Conservation (phyloP, 202 grass and related monocot genomes). For the Saccharum hybrid region DNA sequence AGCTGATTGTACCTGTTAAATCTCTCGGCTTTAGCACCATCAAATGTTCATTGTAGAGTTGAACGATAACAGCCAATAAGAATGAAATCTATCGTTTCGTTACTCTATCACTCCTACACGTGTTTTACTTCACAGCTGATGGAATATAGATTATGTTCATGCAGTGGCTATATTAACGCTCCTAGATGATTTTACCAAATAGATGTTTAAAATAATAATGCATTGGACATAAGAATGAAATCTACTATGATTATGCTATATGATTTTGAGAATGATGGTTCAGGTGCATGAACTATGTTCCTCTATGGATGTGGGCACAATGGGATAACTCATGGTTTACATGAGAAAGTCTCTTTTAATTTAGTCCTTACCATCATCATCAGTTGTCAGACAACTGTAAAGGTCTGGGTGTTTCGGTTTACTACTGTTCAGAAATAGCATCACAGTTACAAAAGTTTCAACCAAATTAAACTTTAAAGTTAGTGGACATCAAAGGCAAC, state of each 20-base stretch:
- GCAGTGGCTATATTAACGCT: neutral
- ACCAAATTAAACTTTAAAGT: constrained; percentile 2
- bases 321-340: neutral
- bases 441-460: constrained; percentile 31
- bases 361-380: neutral
- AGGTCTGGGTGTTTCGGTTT: constrained; percentile 3
- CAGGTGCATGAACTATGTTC: neutral
- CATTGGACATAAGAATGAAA: neutral
- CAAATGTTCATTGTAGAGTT: constrained; percentile 42
- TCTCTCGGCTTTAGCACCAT: constrained; percentile 25
- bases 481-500: constrained; percentile 24
- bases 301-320: neutral
- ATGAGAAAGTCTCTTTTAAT: neutral
- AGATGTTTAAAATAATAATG: neutral
- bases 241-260: neutral
- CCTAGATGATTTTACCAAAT: constrained; percentile 5
- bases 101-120: neutral
- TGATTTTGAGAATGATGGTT: constrained; percentile 1
- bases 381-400: neutral
- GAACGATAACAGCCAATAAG: neutral
- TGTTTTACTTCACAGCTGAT: neutral
- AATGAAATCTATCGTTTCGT: neutral
- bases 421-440: constrained; percentile 1
- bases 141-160: neutral
- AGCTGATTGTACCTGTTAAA: neutral